Conservation (phyloP, 2,329 filamentous ascomycete species). For the Calonectria honghensis region DNA sequence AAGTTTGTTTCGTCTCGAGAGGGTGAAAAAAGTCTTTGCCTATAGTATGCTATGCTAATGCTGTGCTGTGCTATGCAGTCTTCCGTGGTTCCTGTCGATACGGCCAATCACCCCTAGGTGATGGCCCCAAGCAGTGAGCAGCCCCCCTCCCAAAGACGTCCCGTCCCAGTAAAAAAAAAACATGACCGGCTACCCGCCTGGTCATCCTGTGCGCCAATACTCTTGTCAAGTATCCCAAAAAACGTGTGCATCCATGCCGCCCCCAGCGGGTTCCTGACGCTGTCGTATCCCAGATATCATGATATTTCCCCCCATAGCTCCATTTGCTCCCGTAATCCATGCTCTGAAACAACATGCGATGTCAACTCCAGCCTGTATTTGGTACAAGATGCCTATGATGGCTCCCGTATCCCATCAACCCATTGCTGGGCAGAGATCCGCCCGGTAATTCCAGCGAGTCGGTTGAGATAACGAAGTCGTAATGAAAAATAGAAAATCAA, state of each 20-base stretch:
- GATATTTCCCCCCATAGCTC: slow-evolving; percentile 53
- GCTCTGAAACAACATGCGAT: slow-evolving; percentile 58
- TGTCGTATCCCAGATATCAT: slow-evolving; percentile 59
- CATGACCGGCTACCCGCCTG: slow-evolving; percentile 51
- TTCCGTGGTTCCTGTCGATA: slow-evolving; percentile 53
- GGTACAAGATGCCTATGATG: slow-evolving; percentile 56
- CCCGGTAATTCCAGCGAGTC: slow-evolving; percentile 49
- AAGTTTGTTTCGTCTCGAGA: slow-evolving; percentile 48
- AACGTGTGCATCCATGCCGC: slow-evolving; percentile 44
- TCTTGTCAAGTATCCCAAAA: slow-evolving; percentile 45
- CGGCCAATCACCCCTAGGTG: slow-evolving; percentile 47
- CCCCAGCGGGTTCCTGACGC: slow-evolving; percentile 43
- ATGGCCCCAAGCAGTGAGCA: slow-evolving; percentile 48
- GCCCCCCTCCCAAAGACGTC: slow-evolving; percentile 49
- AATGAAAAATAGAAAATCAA: slow-evolving; percentile 53
- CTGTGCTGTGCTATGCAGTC: slow-evolving; percentile 55
- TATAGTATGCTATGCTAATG: slow-evolving; percentile 55
- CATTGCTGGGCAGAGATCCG: slow-evolving; percentile 50
- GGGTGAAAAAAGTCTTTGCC: slow-evolving; percentile 51
- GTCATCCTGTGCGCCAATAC: slow-evolving; percentile 53
- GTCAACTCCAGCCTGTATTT: slow-evolving; percentile 58
- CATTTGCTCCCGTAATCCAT: slow-evolving; percentile 59
- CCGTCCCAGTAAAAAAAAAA: slow-evolving; percentile 35
- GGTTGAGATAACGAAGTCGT: slow-evolving; percentile 49
- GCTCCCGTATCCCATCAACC: slow-evolving; percentile 52